phyloP scores from a whole-genome alignment of 176 grass and related monocot genomes.

The Typha latifolia region DNA sequence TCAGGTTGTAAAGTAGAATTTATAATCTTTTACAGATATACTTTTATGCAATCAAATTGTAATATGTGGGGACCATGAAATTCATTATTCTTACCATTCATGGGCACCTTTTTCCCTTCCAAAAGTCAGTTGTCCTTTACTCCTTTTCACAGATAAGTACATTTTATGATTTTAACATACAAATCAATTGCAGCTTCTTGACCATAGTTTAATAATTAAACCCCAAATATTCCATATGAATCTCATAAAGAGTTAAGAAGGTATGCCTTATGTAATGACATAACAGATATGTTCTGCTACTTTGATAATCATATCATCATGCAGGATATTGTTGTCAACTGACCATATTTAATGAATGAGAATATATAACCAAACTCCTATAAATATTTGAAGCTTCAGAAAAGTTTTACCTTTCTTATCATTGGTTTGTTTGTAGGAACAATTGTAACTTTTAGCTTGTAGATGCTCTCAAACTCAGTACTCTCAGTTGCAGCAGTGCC shows the following conservation, averaged over 20 bases:
- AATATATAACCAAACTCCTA: background rate
- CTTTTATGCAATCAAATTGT: too few species aligned
- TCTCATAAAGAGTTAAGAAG: background rate
- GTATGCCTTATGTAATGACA: background rate
- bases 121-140: too few species aligned
- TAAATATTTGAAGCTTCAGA: slow-evolving; percentile 3
- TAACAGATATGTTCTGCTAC: background rate
- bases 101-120: too few species aligned
- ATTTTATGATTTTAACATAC: too few species aligned
- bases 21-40: too few species aligned
- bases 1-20: too few species aligned
- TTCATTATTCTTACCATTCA: too few species aligned
- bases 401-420: slow-evolving; percentile 75
- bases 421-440: slow-evolving; percentile 97
- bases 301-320: background rate
- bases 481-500: slow-evolving; percentile 91
- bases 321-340: background rate
- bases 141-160: too few species aligned
- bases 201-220: too few species aligned
- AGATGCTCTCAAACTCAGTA: slow-evolving; percentile 93
- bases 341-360: background rate
- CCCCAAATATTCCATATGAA: too few species aligned
- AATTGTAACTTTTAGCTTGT: slow-evolving; percentile 92
- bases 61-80: too few species aligned
- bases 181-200: too few species aligned